A percentile compares a stretch with the other conserved stretches of the same genome.
Evolutionary conservation across 306 rosid genomes (phyloP).

Genomic region (Fagus crenata): DNA sequence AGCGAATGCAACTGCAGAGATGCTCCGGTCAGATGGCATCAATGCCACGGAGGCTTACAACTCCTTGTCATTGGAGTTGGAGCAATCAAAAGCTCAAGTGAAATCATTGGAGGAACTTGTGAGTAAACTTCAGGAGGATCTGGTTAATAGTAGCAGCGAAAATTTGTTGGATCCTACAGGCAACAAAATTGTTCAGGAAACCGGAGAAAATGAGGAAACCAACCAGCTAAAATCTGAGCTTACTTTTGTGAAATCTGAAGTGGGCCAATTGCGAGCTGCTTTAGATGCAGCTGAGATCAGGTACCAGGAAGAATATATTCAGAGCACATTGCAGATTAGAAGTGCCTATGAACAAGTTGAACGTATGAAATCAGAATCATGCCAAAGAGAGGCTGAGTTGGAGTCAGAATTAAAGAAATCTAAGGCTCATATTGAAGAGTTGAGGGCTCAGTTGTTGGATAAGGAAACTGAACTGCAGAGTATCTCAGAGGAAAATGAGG

Average conservation of each 20-base stretch:
- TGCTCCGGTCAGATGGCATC: constrained; percentile 48
- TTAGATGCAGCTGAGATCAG: constrained; percentile 67
- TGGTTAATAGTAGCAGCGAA: constrained; percentile 32
- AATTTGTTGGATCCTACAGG: constrained; percentile 27
- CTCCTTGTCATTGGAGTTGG: constrained; percentile 58
- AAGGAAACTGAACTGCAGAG: constrained; percentile 58
- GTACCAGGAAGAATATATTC: constrained; percentile 84
- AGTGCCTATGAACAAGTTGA: constrained; percentile 73
- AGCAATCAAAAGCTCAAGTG: constrained; percentile 64
- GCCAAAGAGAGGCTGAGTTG: constrained; percentile 52
- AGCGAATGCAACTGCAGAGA: constrained; percentile 55
- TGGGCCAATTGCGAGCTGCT: constrained; percentile 64
- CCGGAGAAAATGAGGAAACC: constrained; percentile 47
- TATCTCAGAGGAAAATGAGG: constrained; percentile 48
- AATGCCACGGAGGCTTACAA: constrained; percentile 53
- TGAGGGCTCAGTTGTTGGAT: constrained; percentile 48
- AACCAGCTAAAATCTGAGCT: constrained; percentile 57
- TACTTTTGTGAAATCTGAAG: constrained; percentile 53
- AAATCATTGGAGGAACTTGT: constrained; percentile 68
- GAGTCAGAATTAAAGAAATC: constrained; percentile 50
- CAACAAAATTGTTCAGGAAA: constrained; percentile 33
- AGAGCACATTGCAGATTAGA: constrained; percentile 74
- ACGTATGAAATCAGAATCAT: constrained; percentile 55
- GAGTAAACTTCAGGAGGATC: constrained; percentile 53
- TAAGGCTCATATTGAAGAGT: constrained; percentile 52